These are phyloP conservation scores for Zygotorulaspora mrakii DNA, from an alignment of 1,139 yeast species.

Conservation along the genomic window DNA sequence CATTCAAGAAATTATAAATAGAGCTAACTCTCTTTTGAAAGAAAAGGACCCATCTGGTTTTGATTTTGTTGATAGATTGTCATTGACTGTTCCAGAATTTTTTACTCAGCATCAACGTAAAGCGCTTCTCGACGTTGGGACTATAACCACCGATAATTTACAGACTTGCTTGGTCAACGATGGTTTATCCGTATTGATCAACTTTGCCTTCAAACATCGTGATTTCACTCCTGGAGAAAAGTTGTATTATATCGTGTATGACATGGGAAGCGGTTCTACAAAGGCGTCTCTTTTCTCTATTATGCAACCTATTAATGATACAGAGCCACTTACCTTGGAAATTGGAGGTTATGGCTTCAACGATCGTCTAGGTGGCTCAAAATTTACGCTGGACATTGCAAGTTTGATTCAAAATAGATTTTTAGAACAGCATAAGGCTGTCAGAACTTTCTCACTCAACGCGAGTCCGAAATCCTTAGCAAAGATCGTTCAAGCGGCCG, in stretches of 20 bases:
- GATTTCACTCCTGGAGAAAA: conserved; percentile 42
- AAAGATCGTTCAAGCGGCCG: conserved; percentile 76
- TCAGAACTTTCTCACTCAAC: conserved; percentile 42
- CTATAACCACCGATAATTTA: conserved; percentile 33
- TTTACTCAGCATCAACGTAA: conserved; percentile 62
- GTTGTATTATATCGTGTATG: conserved; percentile 72
- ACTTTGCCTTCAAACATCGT: conserved; percentile 48
- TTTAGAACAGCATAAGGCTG: conserved; percentile 38
- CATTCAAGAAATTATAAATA: conserved; percentile 56
- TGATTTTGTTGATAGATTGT: conserved; percentile 51
- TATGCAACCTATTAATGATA: conserved; percentile 43
- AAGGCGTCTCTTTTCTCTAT: conserved; percentile 77
- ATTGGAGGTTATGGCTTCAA: conserved; percentile 73
- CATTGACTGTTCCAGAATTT: conserved; percentile 70
- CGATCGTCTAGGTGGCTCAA: conserved; percentile 66
- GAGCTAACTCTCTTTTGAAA: conserved; percentile 56
- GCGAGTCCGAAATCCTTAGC: conserved; percentile 58
- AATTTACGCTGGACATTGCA: conserved; percentile 62
- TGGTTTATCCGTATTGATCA: conserved; percentile 85
- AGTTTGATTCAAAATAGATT: conserved; percentile 59
- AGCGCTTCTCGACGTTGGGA: conserved; percentile 65
- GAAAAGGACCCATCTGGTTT: conserved; percentile 44
- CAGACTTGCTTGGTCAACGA: conserved; percentile 80
- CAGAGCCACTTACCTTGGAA: conserved; percentile 45
- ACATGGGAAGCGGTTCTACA: conserved; percentile 91